phyloP scores from a whole-genome alignment of 345 rosid genomes.

The Pistacia vera region DNA sequence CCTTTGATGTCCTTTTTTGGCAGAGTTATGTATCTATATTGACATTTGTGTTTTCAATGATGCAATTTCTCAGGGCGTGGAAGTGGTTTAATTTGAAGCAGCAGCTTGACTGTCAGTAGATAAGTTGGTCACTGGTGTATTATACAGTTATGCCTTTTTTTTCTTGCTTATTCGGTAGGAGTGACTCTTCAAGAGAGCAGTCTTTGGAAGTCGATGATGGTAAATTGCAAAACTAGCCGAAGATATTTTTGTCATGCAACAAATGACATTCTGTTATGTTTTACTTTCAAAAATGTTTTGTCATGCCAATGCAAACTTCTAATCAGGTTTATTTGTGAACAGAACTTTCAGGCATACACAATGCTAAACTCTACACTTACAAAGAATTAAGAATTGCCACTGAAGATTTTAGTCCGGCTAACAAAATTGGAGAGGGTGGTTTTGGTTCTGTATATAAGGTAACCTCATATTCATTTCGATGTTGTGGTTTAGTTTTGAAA shows the following conservation, averaged over 20 bases:
- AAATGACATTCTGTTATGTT: background rate
- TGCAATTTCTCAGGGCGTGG: constrained; percentile 30
- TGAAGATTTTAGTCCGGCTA: constrained; percentile 56
- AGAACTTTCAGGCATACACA: constrained; percentile 55
- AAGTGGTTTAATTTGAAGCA: constrained; percentile 24
- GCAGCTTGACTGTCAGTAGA: constrained; percentile 18
- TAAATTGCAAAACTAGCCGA: constrained; percentile 21
- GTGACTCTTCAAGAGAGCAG: constrained; percentile 18
- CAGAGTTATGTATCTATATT: constrained; percentile 8
- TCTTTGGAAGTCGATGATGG: constrained; percentile 63
- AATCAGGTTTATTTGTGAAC: constrained; percentile 23
- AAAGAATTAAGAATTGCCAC: constrained; percentile 74
- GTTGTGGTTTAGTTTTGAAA: background rate
- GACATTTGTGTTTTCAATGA: constrained; percentile 15
- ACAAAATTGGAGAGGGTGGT: constrained; percentile 97
- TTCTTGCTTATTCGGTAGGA: constrained; percentile 46
- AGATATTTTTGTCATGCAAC: background rate
- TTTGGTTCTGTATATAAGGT: constrained; percentile 96
- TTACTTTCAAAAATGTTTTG: background rate
- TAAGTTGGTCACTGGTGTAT: constrained; percentile 28
- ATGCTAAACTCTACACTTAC: constrained; percentile 58
- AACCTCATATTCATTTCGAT: constrained; percentile 1
- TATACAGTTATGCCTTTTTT: constrained; percentile 62
- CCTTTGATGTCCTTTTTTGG: background rate
- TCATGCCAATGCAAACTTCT: constrained; percentile 14